A percentile compares a stretch with the other conserved stretches of the same genome.
Conservation (phyloP, 1,139 yeast species). For the Yamadazyma trypodendri region DNA sequence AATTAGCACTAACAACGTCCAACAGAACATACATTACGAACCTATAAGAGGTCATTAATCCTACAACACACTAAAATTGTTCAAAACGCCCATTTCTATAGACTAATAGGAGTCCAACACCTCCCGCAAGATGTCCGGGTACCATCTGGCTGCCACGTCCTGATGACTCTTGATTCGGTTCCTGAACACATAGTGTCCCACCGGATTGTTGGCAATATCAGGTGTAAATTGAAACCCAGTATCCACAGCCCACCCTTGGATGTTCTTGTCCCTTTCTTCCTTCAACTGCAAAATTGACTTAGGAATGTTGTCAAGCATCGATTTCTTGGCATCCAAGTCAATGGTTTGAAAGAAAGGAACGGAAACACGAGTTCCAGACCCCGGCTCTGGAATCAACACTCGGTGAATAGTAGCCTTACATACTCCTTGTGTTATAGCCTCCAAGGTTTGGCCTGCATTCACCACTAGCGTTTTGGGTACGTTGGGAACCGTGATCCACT, state of each 20-base stretch:
- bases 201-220: slow-evolving; percentile 41
- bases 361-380: slow-evolving; percentile 52
- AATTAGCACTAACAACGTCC: too few relatives aligned
- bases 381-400: slow-evolving; percentile 54
- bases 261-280: slow-evolving; percentile 36
- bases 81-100: not conserved
- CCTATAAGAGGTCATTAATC: not conserved
- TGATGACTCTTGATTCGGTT: slow-evolving; percentile 67
- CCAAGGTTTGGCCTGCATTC: slow-evolving; percentile 56
- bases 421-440: slow-evolving; percentile 52
- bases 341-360: slow-evolving; percentile 57
- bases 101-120: slow-evolving; percentile 19
- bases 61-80: too few relatives aligned
- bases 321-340: slow-evolving; percentile 43
- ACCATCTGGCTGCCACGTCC: slow-evolving; percentile 65
- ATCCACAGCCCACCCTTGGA: slow-evolving; percentile 41
- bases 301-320: slow-evolving; percentile 32
- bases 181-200: slow-evolving; percentile 61
- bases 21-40: too few relatives aligned
- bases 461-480: slow-evolving; percentile 46
- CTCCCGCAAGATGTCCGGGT: slow-evolving; percentile 48
- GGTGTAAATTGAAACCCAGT: slow-evolving; percentile 53
- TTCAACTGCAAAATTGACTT: slow-evolving; percentile 29
- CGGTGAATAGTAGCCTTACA: slow-evolving; percentile 69
- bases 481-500: slow-evolving; percentile 58